Evolutionary conservation across 2,329 filamentous ascomycete species (phyloP), one percentile per base, ranked within the genome.

Genomic region (Aureobasidium sp.): DNA sequence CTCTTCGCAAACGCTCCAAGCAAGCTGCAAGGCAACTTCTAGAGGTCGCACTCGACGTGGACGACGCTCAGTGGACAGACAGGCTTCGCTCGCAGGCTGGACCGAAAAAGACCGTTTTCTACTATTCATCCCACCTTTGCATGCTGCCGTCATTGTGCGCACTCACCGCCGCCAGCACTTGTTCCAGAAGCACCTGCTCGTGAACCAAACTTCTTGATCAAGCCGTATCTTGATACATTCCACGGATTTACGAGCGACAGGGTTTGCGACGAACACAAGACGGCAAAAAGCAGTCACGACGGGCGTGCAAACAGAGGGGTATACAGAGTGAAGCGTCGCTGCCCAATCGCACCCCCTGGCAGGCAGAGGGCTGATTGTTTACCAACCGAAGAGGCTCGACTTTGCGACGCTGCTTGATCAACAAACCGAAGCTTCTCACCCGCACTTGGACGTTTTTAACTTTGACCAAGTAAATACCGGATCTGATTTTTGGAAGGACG

Each of bases 321-420:
- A 27, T 39, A 34, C 54, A 48, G 54, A n/a, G 34, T 13, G 30
- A 39, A 32, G 44, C 57, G 34, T 50, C 37, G 48, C 58, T 32
- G 50, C 39, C 59, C 59, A 61, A 61, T 61, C 39, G 42, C 39
- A 37, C 34, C 15, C 48, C 47, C 59, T 60, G 45, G 58, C 36
- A n/a, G 30, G 37, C n/a, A n/a, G 15, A 13, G 29, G 6, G 36
- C 16, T 30, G 39, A 57, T 34, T 45, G 53, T 57, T 44, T 45
- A 45, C 25, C 41, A n/a, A 8, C 39, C 27, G n/a, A 16, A 9
- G 37, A 45, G 39, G 29, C 39, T 45, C 10, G 39, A 45, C 25
- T 45, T 36, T 45, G 29, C 39, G 53, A 54, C 27, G 36, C 52
- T 32, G 36, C 37, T n/a, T 2, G 3, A 42, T 27, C 36, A 44